A percentile compares a stretch with the other conserved stretches of the same genome.
Conservation (phyloP, 371 early-diverging fungal genomes). For the Lichtheimia ornata region DNA sequence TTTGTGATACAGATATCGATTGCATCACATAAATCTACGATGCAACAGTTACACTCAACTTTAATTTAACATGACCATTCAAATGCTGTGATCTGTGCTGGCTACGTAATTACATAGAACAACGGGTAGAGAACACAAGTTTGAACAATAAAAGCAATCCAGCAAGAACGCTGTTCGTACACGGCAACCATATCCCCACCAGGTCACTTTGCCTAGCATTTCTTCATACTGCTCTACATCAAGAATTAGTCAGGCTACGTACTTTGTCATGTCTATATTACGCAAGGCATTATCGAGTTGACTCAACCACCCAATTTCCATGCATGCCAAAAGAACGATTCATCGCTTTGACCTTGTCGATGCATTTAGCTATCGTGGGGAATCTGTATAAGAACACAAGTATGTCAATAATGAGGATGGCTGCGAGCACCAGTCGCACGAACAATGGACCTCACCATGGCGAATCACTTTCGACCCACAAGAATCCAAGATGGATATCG, state of each 20-base stretch:
- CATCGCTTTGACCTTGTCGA: constrained; percentile 35
- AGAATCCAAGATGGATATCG: constrained; percentile 44
- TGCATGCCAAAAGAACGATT: constrained; percentile 10
- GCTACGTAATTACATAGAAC: too few species aligned
- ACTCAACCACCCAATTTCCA: too few species aligned
- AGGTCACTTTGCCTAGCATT: constrained; percentile 63
- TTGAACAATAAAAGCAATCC: constrained; percentile 71
- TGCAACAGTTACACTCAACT: too few species aligned
- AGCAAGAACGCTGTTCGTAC: constrained; percentile 53
- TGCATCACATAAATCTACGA: too few species aligned
- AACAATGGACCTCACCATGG: constrained; percentile 50
- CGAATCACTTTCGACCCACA: constrained; percentile 25
- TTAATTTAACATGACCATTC: too few species aligned
- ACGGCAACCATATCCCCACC: constrained; percentile 66
- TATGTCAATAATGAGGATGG: constrained; percentile 41
- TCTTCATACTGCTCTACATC: constrained; percentile 67
- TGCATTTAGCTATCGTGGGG: constrained; percentile 51
- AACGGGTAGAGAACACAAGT: constrained; percentile 6
- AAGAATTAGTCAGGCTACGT: constrained; percentile 61
- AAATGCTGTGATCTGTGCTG: too few species aligned
- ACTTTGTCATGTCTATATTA: constrained; percentile 39
- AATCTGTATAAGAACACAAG: constrained; percentile 50
- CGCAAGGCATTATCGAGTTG: too few species aligned
- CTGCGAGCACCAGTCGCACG: constrained; percentile 44
- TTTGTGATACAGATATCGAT: too few species aligned